Base-by-base conservation (phyloP, 306 rosid species). In the Quercus ilex region DNA sequence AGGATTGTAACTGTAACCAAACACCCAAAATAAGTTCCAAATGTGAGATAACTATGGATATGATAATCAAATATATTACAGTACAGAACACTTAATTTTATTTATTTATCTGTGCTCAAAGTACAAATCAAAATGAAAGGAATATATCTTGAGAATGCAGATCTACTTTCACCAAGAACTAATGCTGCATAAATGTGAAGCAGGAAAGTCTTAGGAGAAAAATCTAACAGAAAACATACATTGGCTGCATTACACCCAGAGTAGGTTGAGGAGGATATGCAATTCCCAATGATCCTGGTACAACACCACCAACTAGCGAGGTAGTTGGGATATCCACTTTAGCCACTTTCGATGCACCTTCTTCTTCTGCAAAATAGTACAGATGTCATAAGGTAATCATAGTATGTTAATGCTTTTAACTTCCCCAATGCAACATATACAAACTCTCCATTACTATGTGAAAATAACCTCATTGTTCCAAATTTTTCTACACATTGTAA, bases 251-350 rank as follows among this genome's bases (percentile, higher is more conserved):
- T 69, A 88, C 51, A 26, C 93, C 92, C 74, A 91, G 25, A 81
- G 87, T 81, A 63, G 93, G 69, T 65, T 85, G 98, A 49, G 95
- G 90, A 87, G 96, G 93, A 83, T 96, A 95, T 35, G 87, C 81
- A 63, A 91, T 14, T 58, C 96, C 97, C 84, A 93, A 41, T 9
- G 92, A 84, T 76, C 96, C 92, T 58, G 92, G 97, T 75, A 85
- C 87, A 76, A 86, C 79, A 74, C 94, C 88, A 68, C 92, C 93
- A 62, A 86, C 86, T 85, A 81, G 80, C 69, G 85, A 94, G 56
- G 82, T 82, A 33, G 92, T 69, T 65, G 94, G 91, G 72, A 89
- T 78, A 74, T 96, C 98, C 68, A 89, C 77, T 90, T 90, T 96
- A 77, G 96, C 90, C 35, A 84, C 82, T 88, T 96, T 96, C 35